Conservation (phyloP, 352 stramenopile species). For the Thraustotheca clavata region DNA sequence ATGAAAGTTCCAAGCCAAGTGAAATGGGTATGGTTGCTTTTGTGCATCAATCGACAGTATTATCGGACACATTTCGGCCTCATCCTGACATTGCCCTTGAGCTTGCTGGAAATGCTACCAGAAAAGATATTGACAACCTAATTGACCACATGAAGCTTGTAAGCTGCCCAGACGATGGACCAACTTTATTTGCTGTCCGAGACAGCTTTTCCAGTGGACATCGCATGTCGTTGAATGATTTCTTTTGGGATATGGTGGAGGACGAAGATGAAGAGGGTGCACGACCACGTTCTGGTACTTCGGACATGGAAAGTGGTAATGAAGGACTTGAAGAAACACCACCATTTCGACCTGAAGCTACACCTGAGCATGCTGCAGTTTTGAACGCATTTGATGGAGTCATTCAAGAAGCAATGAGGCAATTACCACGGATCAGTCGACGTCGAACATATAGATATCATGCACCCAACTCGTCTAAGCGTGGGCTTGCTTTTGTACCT, state of each 20-base stretch:
- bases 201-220: slow-evolving; percentile 27
- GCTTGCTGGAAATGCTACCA: slow-evolving; percentile 35
- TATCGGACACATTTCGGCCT: slow-evolving; percentile 66
- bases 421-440: background rate
- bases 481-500: background rate
- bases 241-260: slow-evolving; percentile 21
- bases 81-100: slow-evolving; percentile 52
- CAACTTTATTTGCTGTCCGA: slow-evolving; percentile 35
- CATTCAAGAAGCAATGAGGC: slow-evolving; percentile 8
- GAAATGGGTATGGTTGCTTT: slow-evolving; percentile 81
- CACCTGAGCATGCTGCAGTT: background rate
- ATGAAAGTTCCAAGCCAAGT: slow-evolving; percentile 65
- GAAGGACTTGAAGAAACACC: background rate
- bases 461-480: background rate
- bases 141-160: slow-evolving; percentile 84
- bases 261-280: background rate
- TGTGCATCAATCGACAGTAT: slow-evolving; percentile 79
- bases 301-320: background rate
- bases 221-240: slow-evolving; percentile 15
- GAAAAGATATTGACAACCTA: slow-evolving; percentile 51
- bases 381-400: background rate
- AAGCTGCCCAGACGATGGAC: slow-evolving; percentile 37
- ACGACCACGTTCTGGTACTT: background rate
- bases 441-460: slow-evolving; percentile 7
- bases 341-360: background rate